A percentile compares a stretch with the other conserved stretches of the same genome.
These are phyloP conservation scores for Barnettozyma salicaria DNA, from an alignment of 805 yeast genomes.

Conservation along the genomic window DNA sequence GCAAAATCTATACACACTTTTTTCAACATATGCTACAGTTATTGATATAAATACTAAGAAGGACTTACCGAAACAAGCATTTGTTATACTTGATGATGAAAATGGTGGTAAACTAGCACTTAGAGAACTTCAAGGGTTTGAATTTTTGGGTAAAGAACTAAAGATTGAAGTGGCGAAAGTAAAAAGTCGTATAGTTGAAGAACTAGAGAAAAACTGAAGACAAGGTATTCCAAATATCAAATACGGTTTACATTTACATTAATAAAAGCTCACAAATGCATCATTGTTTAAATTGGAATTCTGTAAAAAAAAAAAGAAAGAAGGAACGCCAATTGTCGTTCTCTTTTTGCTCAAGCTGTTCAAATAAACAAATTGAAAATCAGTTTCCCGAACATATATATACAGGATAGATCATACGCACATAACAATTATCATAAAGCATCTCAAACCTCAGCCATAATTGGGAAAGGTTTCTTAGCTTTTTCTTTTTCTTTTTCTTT, in stretches of 20 bases:
- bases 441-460: conserved; percentile 22
- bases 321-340: not conserved
- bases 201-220: conserved; percentile 1
- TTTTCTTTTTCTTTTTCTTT: conserved; percentile 33
- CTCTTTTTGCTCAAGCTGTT: not conserved
- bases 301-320: not conserved
- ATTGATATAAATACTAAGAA: conserved; percentile 42
- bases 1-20: conserved; percentile 51
- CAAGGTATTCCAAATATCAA: too few relatives aligned
- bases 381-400: too few relatives aligned
- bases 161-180: conserved; percentile 38
- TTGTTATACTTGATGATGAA: conserved; percentile 43
- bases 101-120: conserved; percentile 49
- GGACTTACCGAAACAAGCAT: conserved; percentile 54
- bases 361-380: not conserved
- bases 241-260: too few relatives aligned
- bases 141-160: conserved; percentile 49
- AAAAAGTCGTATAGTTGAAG: conserved; percentile 24
- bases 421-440: not conserved
- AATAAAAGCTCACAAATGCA: conserved; percentile 1
- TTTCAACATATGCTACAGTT: conserved; percentile 62
- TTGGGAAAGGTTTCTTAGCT: conserved; percentile 29
- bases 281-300: conserved; percentile 1
- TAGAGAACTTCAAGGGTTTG: conserved; percentile 39
- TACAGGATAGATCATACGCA: conserved; percentile 6